Conservation (phyloP, 2,329 filamentous ascomycete genomes). For the Phyllosticta paracitricarpa region DNA sequence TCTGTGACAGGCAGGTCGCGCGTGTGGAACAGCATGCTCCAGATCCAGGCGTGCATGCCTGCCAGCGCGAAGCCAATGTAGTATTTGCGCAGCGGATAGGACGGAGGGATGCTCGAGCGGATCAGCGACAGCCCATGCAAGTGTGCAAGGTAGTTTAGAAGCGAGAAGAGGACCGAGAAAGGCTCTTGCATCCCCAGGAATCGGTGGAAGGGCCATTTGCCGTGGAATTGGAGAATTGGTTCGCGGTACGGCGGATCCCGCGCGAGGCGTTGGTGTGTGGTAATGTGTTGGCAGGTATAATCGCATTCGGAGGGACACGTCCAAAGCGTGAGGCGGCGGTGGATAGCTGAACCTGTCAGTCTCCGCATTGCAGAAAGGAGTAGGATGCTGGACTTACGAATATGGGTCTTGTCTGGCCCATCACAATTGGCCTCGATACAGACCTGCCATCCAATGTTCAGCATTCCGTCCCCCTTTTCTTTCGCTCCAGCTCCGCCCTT, state of each 20-base stretch:
- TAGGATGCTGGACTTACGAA: slow-evolving; percentile 46
- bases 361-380: background rate
- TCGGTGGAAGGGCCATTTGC: slow-evolving; percentile 95
- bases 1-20: slow-evolving; percentile 79
- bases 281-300: slow-evolving; percentile 92
- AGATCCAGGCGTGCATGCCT: slow-evolving; percentile 74
- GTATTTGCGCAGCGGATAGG: slow-evolving; percentile 68
- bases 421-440: slow-evolving; percentile 75
- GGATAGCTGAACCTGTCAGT: slow-evolving; percentile 50
- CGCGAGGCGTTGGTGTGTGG: slow-evolving; percentile 62
- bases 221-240: slow-evolving; percentile 83
- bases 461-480: slow-evolving; percentile 13
- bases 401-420: slow-evolving; percentile 47
- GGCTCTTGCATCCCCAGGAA: slow-evolving; percentile 91
- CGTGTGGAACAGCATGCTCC: slow-evolving; percentile 86
- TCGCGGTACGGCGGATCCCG: slow-evolving; percentile 53
- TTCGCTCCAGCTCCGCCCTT: background rate
- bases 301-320: slow-evolving; percentile 90
- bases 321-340: slow-evolving; percentile 84
- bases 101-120: slow-evolving; percentile 56
- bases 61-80: slow-evolving; percentile 73
- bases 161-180: slow-evolving; percentile 83
- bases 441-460: slow-evolving; percentile 45
- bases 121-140: slow-evolving; percentile 64
- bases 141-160: slow-evolving; percentile 86